These are phyloP conservation scores for Daedaleopsis sinensis DNA, from an alignment of 768 basidiomycete genomes.

Conservation along the genomic window DNA sequence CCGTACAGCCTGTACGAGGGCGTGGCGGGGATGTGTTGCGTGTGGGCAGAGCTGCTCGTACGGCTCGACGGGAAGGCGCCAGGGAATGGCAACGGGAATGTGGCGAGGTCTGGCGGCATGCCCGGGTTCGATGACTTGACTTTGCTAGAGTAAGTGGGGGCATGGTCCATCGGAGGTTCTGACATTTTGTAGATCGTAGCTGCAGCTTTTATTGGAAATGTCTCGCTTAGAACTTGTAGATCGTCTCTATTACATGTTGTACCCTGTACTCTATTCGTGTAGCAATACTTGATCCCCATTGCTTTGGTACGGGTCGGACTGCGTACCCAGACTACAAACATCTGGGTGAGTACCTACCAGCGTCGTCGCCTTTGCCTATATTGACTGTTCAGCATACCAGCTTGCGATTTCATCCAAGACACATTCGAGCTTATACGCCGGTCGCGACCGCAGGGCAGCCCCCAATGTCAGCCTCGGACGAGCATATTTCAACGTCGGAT, in stretches of 20 bases:
- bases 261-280: not conserved
- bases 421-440: too few species aligned
- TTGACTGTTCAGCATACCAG: too few species aligned
- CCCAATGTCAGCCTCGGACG: too few species aligned
- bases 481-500: too few species aligned
- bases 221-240: not conserved
- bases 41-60: slow-evolving; percentile 48
- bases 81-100: slow-evolving; percentile 1
- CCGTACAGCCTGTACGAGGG: slow-evolving; percentile 63
- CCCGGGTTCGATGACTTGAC: slow-evolving; percentile 29
- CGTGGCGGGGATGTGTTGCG: slow-evolving; percentile 59
- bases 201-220: not conserved
- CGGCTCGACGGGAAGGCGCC: slow-evolving; percentile 10
- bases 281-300: not conserved
- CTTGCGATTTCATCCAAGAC: too few species aligned
- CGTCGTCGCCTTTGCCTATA: too few species aligned
- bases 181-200: not conserved
- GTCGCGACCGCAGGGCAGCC: too few species aligned
- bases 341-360: too few species aligned
- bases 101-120: slow-evolving; percentile 21
- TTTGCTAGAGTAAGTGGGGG: not conserved
- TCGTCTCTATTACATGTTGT: not conserved
- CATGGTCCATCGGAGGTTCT: too few species aligned
- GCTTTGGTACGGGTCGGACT: too few species aligned
- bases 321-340: too few species aligned